These are phyloP conservation scores for Fusarium pseudocircinatum DNA, from an alignment of 2,329 filamentous ascomycete species.

Conservation along the genomic window DNA sequence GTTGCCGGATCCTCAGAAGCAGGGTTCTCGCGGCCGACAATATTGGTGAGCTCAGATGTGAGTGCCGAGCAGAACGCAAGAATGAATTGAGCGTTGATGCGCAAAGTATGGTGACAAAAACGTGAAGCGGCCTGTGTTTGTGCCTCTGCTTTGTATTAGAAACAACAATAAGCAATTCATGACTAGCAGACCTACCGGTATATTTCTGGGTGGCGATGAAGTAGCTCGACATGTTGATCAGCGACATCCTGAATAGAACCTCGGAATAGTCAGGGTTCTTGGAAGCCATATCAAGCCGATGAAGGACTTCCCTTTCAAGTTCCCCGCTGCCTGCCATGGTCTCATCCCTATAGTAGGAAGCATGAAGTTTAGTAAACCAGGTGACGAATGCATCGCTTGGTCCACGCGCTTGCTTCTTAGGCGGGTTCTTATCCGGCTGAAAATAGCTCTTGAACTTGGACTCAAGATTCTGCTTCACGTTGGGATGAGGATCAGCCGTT, in stretches of 20 bases:
- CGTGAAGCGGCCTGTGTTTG: slow-evolving; percentile 56
- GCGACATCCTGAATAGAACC: slow-evolving; percentile 78
- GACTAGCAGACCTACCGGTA: slow-evolving; percentile 44
- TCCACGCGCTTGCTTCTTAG: slow-evolving; percentile 45
- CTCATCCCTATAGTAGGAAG: slow-evolving; percentile 81
- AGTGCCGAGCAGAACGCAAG: slow-evolving; percentile 76
- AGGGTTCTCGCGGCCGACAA: slow-evolving; percentile 38
- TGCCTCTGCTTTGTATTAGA: slow-evolving; percentile 51
- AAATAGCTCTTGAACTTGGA: slow-evolving; percentile 74
- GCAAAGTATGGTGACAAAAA: slow-evolving; percentile 73
- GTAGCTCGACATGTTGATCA: slow-evolving; percentile 89
- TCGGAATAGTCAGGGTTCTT: slow-evolving; percentile 73
- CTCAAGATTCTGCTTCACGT: slow-evolving; percentile 80
- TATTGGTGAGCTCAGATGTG: slow-evolving; percentile 72
- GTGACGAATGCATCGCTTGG: slow-evolving; percentile 72
- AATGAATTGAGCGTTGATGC: slow-evolving; percentile 82
- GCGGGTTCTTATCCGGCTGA: slow-evolving; percentile 47
- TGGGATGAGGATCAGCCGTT: slow-evolving; percentile 77
- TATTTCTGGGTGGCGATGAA: slow-evolving; percentile 64
- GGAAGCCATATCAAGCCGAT: slow-evolving; percentile 77
- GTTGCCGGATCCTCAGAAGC: slow-evolving; percentile 37
- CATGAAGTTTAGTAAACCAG: slow-evolving; percentile 89
- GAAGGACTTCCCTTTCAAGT: slow-evolving; percentile 85
- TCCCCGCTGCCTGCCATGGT: slow-evolving; percentile 80
- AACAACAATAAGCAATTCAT: background rate